These are phyloP conservation scores for Leccinum pachyderme DNA, from an alignment of 1,284 basidiomycete genomes.

Conservation along the genomic window DNA sequence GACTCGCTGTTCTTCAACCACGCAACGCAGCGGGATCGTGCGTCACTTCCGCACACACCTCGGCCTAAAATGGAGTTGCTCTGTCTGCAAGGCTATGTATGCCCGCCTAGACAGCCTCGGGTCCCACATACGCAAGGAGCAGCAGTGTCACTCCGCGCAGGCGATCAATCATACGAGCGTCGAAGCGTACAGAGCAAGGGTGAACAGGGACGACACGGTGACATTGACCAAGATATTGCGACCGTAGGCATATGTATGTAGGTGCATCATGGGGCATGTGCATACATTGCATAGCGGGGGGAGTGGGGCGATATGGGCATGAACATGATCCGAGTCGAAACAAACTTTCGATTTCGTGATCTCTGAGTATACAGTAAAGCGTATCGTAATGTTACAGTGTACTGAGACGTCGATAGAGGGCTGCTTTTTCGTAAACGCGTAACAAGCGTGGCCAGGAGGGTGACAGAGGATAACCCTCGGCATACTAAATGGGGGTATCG, in stretches of 20 bases:
- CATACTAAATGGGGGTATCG: slow-evolving; percentile 10
- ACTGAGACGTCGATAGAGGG: background rate
- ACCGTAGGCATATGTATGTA: slow-evolving; percentile 1
- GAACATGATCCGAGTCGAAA: background rate
- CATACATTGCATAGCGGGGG: background rate
- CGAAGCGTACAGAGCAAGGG: slow-evolving; percentile 10
- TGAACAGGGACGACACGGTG: slow-evolving; percentile 11
- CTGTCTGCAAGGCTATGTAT: slow-evolving; percentile 12
- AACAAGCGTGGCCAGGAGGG: slow-evolving; percentile 3
- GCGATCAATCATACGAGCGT: slow-evolving; percentile 20
- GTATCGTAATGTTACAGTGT: slow-evolving; percentile 12
- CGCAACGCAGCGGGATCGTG: slow-evolving; percentile 10
- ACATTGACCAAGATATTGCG: slow-evolving; percentile 22
- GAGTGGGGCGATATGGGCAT: background rate
- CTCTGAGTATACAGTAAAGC: slow-evolving; percentile 19
- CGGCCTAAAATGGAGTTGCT: slow-evolving; percentile 19
- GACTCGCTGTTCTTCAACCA: slow-evolving; percentile 7
- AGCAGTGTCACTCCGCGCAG: slow-evolving; percentile 6
- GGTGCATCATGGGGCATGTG: background rate
- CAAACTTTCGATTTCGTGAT: slow-evolving; percentile 4
- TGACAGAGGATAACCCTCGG: background rate
- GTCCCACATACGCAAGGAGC: slow-evolving; percentile 5
- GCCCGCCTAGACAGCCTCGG: slow-evolving; percentile 21
- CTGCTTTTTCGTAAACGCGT: slow-evolving; percentile 3
- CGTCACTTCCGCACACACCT: slow-evolving; percentile 24